phyloP scores from a whole-genome alignment of 2,329 filamentous ascomycete species.

The Ophiocordyceps camponoti-floridani region DNA sequence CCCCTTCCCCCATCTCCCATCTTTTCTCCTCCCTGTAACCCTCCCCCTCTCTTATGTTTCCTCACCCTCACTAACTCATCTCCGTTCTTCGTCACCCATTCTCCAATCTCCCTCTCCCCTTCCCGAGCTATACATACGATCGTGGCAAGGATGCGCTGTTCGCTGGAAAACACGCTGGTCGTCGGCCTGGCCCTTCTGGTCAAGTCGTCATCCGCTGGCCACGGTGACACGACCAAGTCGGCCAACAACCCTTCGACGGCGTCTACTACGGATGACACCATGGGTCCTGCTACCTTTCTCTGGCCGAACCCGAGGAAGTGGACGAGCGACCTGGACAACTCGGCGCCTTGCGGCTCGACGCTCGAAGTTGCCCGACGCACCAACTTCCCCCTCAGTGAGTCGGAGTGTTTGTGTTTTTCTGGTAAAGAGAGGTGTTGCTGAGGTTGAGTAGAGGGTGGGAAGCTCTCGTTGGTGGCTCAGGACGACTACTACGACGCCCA shows the following conservation, averaged over 20 bases:
- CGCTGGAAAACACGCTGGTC: neutral
- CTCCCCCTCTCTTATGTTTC: neutral
- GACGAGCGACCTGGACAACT: constrained; percentile 30
- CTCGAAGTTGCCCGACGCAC: constrained; percentile 21
- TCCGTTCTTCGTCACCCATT: too few relatives aligned
- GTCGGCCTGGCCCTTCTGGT: constrained; percentile 1
- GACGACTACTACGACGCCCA: constrained; percentile 32
- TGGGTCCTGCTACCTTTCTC: constrained; percentile 33
- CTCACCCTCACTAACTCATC: neutral
- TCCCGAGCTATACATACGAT: neutral
- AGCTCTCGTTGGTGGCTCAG: constrained; percentile 30
- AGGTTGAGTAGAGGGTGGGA: constrained; percentile 22
- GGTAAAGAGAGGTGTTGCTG: neutral
- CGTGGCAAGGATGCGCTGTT: neutral
- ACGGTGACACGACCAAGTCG: neutral
- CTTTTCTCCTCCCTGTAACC: neutral
- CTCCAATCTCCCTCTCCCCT: neutral
- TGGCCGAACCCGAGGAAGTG: constrained; percentile 34
- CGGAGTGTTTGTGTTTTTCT: neutral
- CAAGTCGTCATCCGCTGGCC: neutral
- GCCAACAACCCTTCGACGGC: constrained; percentile 1
- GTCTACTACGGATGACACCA: constrained; percentile 1
- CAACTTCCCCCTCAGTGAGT: constrained; percentile 28
- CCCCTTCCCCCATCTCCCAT: neutral
- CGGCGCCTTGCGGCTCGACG: constrained; percentile 30